These are phyloP conservation scores for Hymenoscyphus infarciens DNA, from an alignment of 2,329 filamentous ascomycete genomes.

Conservation along the genomic window DNA sequence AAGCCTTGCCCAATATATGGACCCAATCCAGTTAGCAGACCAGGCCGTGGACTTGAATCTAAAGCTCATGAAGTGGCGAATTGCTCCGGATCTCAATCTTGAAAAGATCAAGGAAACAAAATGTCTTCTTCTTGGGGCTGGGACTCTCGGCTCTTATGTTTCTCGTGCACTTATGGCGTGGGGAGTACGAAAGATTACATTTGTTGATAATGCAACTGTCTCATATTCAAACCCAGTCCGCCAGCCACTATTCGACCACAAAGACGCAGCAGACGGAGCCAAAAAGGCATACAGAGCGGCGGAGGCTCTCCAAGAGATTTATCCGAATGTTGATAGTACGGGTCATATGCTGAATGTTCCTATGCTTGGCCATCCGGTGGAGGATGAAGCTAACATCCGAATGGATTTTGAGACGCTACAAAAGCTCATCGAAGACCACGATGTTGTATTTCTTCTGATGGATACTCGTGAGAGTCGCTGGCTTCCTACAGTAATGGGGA, in stretches of 20 bases:
- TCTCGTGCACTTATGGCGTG: conserved; percentile 89
- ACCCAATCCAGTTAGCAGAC: conserved; percentile 81
- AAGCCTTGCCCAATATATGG: conserved; percentile 89
- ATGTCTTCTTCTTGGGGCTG: conserved; percentile 86
- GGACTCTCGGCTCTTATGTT: conserved; percentile 91
- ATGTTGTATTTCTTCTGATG: conserved; percentile 95
- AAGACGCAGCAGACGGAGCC: conserved; percentile 79
- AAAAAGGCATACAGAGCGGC: conserved; percentile 81
- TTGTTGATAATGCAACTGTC: conserved; percentile 88
- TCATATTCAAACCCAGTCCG: conserved; percentile 96
- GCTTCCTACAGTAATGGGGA: conserved; percentile 95
- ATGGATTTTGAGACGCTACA: conserved; percentile 73
- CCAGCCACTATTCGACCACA: conserved; percentile 86
- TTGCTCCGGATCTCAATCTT: conserved; percentile 82
- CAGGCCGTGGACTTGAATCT: conserved; percentile 94
- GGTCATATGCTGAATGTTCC: conserved; percentile 84
- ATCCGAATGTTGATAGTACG: conserved; percentile 79
- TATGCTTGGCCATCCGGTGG: conserved; percentile 90
- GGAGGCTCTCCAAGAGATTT: conserved; percentile 77
- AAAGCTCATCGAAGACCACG: conserved; percentile 75
- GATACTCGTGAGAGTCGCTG: conserved; percentile 92
- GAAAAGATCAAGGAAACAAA: conserved; percentile 86
- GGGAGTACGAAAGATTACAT: conserved; percentile 93
- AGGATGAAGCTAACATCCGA: conserved; percentile 65
- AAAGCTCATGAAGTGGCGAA: conserved; percentile 98